A percentile compares a stretch with the other conserved stretches of the same genome.
Conservation (phyloP, 495 filamentous ascomycete genomes). For the Lepidopterella palustris region DNA sequence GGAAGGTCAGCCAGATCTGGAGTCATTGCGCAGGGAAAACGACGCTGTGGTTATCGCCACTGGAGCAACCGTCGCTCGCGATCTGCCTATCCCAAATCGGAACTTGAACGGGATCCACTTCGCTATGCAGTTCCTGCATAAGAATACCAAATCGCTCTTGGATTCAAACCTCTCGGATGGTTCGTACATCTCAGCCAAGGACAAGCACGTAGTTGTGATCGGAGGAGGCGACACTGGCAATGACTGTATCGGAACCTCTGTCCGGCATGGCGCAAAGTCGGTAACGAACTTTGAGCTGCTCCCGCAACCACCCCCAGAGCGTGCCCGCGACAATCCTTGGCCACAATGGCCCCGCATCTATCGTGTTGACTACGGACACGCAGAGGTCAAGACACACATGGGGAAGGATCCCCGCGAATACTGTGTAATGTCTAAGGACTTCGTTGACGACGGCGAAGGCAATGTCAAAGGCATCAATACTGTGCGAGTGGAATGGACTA, state of each 20-base stretch:
- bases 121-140: constrained; percentile 97
- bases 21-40: constrained; percentile 66
- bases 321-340: constrained; percentile 96
- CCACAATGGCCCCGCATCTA: constrained; percentile 99
- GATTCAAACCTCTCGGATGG: constrained; percentile 85
- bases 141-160: constrained; percentile 96
- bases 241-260: constrained; percentile 97
- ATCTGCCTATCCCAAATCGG: constrained; percentile 87
- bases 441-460: constrained; percentile 84
- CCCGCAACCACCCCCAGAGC: constrained; percentile 88
- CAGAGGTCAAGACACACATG: constrained; percentile 94
- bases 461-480: constrained; percentile 97
- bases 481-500: constrained; percentile 94
- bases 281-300: constrained; percentile 97
- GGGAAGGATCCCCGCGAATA: constrained; percentile 97
- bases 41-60: constrained; percentile 93
- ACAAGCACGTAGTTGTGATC: constrained; percentile 95
- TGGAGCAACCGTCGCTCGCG: constrained; percentile 94
- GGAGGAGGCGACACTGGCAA: constrained; percentile 98
- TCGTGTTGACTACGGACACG: constrained; percentile 95
- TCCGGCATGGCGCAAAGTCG: constrained; percentile 94
- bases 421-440: constrained; percentile 98
- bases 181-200: constrained; percentile 92
- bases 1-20: constrained; percentile 66
- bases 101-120: constrained; percentile 93